Conservation (phyloP, 768 basidiomycete species). For the Pisolithus orientalis region DNA sequence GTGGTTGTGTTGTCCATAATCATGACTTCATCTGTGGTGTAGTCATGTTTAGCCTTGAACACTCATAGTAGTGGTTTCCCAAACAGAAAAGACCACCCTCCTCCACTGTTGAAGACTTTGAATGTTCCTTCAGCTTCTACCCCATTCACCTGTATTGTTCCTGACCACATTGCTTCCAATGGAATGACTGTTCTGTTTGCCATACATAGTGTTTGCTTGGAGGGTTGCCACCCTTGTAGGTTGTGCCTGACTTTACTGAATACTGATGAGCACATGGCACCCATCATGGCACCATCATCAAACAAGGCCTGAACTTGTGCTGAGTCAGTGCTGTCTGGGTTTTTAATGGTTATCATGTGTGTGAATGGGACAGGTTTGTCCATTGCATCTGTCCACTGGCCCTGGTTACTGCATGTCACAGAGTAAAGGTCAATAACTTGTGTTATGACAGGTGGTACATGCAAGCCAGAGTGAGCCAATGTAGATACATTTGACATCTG, state of each 20-base stretch:
- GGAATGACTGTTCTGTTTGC: conserved; percentile 20
- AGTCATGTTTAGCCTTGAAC: conserved; percentile 22
- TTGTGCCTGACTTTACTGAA: not conserved
- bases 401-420: not conserved
- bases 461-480: not conserved
- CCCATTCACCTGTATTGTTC: not conserved
- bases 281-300: not conserved
- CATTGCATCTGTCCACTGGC: not conserved
- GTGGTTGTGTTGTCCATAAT: not conserved
- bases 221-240: not conserved
- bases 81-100: conserved; percentile 22
- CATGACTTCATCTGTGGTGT: conserved; percentile 7
- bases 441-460: not conserved
- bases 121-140: not conserved
- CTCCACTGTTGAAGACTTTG: conserved; percentile 13
- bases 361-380: not conserved
- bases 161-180: conserved; percentile 6
- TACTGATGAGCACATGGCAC: not conserved
- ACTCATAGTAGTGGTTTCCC: conserved; percentile 21
- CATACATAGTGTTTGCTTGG: conserved; percentile 19
- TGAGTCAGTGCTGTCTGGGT: not conserved
- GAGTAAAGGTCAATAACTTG: not conserved
- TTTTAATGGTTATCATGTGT: not conserved
- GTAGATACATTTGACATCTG: not conserved
- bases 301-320: not conserved